Conservation (phyloP, 768 basidiomycete genomes). For the Lactifluus hygrophoroides region DNA sequence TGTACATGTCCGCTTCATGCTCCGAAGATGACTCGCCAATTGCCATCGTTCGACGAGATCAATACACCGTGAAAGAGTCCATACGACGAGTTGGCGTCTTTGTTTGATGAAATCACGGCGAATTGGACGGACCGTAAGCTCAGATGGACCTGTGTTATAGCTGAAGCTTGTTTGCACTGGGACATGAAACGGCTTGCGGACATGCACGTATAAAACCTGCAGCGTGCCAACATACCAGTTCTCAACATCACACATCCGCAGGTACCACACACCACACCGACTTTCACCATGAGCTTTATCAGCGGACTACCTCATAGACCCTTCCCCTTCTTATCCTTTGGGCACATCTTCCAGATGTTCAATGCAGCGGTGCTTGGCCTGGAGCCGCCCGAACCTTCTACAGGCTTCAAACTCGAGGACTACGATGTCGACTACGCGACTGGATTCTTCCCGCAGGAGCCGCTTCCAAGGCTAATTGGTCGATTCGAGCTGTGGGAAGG, state of each 20-base stretch:
- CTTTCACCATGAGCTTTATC: constrained; percentile 6
- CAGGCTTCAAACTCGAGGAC: constrained; percentile 24
- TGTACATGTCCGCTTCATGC: background rate
- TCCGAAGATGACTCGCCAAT: constrained; percentile 13
- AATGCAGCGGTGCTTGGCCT: constrained; percentile 8
- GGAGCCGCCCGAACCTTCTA: background rate
- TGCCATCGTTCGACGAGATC: constrained; percentile 5
- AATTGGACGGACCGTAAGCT: constrained; percentile 3
- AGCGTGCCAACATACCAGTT: background rate
- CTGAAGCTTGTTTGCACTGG: background rate
- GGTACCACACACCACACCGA: background rate
- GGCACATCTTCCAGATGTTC: constrained; percentile 14
- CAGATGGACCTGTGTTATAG: background rate
- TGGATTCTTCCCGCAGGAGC: constrained; percentile 76
- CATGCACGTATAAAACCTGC: constrained; percentile 1
- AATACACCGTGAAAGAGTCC: constrained; percentile 2
- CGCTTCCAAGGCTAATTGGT: constrained; percentile 46
- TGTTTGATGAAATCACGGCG: constrained; percentile 17
- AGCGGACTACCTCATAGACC: constrained; percentile 3
- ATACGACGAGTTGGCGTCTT: background rate
- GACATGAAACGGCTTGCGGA: constrained; percentile 7
- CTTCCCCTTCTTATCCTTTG: constrained; percentile 10
- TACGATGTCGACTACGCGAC: constrained; percentile 52
- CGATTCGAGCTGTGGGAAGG: constrained; percentile 65
- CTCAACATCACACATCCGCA: constrained; percentile 1